A percentile compares a stretch with the other conserved stretches of the same genome.
These are phyloP conservation scores for Candida vaughaniae DNA, from an alignment of 805 yeast species.

Conservation along the genomic window DNA sequence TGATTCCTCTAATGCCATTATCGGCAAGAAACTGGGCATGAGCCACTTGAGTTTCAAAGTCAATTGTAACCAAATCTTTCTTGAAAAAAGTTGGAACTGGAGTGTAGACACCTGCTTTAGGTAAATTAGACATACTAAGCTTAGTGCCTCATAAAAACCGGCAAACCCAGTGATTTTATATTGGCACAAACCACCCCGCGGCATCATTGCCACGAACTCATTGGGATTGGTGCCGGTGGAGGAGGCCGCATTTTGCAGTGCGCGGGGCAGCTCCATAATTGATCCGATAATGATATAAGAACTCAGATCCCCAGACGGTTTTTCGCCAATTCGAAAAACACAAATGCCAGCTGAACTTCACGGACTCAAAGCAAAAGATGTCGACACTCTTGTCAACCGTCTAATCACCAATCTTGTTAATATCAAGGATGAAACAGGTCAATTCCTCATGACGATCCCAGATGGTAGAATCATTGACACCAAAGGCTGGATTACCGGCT, in stretches of 20 bases:
- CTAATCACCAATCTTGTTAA: conserved; percentile 24
- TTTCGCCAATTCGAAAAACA: too few relatives aligned
- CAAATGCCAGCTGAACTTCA: conserved; percentile 17
- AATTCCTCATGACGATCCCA: conserved; percentile 26
- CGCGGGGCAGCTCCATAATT: too few relatives aligned
- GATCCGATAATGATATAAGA: too few relatives aligned
- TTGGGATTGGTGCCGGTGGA: neutral
- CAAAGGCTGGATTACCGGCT: conserved; percentile 37
- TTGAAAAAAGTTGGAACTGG: conserved; percentile 58
- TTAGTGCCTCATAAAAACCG: neutral
- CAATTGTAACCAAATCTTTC: conserved; percentile 38
- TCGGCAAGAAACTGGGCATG: conserved; percentile 44
- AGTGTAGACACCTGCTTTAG: conserved; percentile 43
- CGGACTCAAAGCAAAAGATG: conserved; percentile 14
- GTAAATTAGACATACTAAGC: neutral
- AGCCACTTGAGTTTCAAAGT: conserved; percentile 42
- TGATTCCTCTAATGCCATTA: conserved; percentile 49
- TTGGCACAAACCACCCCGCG: neutral
- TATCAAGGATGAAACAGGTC: conserved; percentile 30
- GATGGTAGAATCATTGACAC: conserved; percentile 34
- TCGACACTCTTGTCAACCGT: conserved; percentile 16
- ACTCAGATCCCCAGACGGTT: too few relatives aligned
- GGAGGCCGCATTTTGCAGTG: too few relatives aligned
- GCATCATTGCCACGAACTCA: neutral
- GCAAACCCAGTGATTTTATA: too few relatives aligned